A percentile compares a stretch with the other conserved stretches of the same genome.
phyloP scores from a whole-genome alignment of 2,329 filamentous ascomycete species.

The Gaeumannomyces tritici region DNA sequence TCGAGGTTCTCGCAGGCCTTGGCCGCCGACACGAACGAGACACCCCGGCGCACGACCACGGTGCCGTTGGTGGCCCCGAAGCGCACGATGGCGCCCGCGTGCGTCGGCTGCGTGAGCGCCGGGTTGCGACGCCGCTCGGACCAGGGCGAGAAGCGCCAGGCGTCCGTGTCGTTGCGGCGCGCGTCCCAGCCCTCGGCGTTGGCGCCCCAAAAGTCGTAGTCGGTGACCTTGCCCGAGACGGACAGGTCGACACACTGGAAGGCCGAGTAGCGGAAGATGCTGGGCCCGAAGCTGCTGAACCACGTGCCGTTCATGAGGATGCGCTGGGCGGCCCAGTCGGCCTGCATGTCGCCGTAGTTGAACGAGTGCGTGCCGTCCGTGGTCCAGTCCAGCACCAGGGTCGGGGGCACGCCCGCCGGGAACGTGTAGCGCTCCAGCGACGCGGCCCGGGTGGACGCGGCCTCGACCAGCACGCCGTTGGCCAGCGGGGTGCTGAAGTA shows the following conservation, averaged over 20 bases:
- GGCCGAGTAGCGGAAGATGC: neutral
- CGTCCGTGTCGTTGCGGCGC: neutral
- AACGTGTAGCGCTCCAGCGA: conserved; percentile 1
- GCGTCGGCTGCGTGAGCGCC: neutral
- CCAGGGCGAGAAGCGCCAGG: neutral
- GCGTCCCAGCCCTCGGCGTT: neutral
- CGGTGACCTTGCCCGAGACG: neutral
- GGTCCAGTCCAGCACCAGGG: conserved; percentile 1
- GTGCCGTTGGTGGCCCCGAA: neutral
- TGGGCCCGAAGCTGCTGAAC: conserved; percentile 1
- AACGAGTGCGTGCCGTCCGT: conserved; percentile 1
- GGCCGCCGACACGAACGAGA: neutral
- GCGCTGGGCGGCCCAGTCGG: conserved; percentile 1
- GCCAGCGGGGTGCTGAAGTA: neutral
- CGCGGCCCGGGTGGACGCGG: neutral
- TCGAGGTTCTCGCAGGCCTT: neutral
- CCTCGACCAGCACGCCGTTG: neutral
- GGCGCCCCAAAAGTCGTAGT: neutral
- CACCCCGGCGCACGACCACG: neutral
- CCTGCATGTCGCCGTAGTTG: neutral
- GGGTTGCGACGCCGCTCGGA: neutral
- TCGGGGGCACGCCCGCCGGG: neutral
- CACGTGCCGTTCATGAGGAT: conserved; percentile 2
- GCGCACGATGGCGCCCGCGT: neutral
- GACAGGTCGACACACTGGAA: conserved; percentile 2